A percentile compares a stretch with the other conserved stretches of the same genome.
phyloP scores from a whole-genome alignment of 1,284 basidiomycete species.

The Melampsora larici-populina region DNA sequence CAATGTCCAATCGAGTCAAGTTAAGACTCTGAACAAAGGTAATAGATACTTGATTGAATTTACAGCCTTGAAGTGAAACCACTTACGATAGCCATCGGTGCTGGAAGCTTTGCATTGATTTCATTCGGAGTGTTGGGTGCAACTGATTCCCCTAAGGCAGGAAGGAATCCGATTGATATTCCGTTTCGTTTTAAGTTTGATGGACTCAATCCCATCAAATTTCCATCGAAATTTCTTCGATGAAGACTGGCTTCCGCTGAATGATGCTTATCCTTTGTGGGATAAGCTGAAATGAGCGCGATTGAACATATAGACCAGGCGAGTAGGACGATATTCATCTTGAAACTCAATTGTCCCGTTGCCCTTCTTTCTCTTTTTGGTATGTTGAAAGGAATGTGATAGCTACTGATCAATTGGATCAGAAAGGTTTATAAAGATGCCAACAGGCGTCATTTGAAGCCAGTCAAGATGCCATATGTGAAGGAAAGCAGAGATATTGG shows the following conservation, averaged over 20 bases:
- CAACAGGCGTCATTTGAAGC: too few relatives aligned
- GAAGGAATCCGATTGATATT: conserved; percentile 34
- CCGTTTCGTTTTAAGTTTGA: conserved; percentile 25
- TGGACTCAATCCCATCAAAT: conserved; percentile 21
- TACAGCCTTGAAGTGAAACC: neutral
- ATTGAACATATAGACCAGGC: neutral
- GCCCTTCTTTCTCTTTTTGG: neutral
- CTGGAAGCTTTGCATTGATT: conserved; percentile 31
- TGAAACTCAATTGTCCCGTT: neutral
- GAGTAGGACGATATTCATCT: neutral
- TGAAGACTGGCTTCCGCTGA: neutral
- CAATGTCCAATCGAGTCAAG: neutral
- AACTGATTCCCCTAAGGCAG: conserved; percentile 27
- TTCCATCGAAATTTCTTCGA: neutral
- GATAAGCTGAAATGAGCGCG: neutral
- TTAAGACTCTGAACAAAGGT: neutral
- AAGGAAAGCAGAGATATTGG: too few relatives aligned
- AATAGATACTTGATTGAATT: neutral
- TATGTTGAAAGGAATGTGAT: too few relatives aligned
- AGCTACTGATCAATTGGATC: too few relatives aligned
- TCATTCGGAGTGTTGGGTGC: conserved; percentile 30
- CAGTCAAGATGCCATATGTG: too few relatives aligned
- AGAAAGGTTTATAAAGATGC: too few relatives aligned
- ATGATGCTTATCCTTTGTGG: neutral
- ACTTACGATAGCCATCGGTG: conserved; percentile 41